These are phyloP conservation scores for Boletus tylopilopsis DNA, from an alignment of 768 basidiomycete species.

Conservation along the genomic window DNA sequence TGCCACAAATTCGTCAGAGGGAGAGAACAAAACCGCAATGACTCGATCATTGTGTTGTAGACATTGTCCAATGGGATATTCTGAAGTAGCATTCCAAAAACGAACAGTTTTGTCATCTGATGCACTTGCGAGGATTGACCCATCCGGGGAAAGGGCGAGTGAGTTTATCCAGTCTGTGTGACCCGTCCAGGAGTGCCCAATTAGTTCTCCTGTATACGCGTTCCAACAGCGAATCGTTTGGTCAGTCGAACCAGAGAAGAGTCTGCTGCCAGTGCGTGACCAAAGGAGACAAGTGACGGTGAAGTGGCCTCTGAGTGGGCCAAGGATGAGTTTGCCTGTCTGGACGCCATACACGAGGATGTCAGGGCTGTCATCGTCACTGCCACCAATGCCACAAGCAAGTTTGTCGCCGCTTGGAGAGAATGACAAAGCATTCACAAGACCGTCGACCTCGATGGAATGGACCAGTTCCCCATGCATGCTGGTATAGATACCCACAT, in stretches of 20 bases:
- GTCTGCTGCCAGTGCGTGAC: not conserved
- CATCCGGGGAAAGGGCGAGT: conserved; percentile 1
- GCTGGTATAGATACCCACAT: not conserved
- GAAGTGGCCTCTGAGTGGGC: not conserved
- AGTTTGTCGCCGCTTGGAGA: conserved; percentile 4
- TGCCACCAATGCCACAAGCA: too few species aligned
- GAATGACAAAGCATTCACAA: not conserved
- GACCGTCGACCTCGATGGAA: not conserved
- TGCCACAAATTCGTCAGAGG: not conserved
- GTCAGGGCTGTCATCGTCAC: too few species aligned
- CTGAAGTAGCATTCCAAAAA: conserved; percentile 4
- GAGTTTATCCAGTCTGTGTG: not conserved
- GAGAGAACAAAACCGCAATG: conserved; percentile 1
- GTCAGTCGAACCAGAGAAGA: not conserved
- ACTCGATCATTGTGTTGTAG: not conserved
- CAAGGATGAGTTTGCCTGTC: not conserved
- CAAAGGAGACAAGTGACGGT: not conserved
- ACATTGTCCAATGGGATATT: not conserved
- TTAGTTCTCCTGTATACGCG: not conserved
- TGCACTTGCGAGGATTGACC: conserved; percentile 1
- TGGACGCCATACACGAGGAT: not conserved
- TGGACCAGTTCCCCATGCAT: not conserved
- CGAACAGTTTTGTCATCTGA: not conserved
- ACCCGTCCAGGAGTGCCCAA: not conserved
- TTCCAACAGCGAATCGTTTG: not conserved